phyloP scores from a whole-genome alignment of 2,329 filamentous ascomycete species.

The Colletotrichum navitas region DNA sequence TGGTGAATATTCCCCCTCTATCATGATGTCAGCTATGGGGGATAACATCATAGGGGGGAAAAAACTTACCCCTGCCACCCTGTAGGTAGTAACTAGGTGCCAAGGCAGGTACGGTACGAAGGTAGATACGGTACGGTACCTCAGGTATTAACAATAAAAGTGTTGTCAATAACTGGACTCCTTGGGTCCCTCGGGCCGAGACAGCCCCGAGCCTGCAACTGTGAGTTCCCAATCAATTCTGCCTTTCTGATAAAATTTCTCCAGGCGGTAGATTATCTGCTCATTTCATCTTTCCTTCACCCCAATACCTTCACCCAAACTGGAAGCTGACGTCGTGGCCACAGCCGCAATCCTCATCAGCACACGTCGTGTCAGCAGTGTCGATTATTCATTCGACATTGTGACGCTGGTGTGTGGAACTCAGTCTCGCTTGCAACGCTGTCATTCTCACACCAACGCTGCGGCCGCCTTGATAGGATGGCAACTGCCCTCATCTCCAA shows the following conservation, averaged over 20 bases:
- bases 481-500: neutral
- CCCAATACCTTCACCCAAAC: constrained; percentile 2
- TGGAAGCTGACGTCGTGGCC: constrained; percentile 5
- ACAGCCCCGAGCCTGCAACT: constrained; percentile 22
- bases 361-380: neutral
- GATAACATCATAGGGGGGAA: no score
- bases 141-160: no score
- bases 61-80: no score
- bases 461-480: neutral
- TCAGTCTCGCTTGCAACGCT: neutral
- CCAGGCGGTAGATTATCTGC: neutral
- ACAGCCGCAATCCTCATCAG: constrained; percentile 1
- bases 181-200: constrained; percentile 30
- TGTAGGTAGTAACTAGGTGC: no score
- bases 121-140: no score
- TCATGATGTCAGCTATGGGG: no score
- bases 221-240: neutral
- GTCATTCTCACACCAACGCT: constrained; percentile 21
- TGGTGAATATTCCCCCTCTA: no score
- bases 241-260: constrained; percentile 18
- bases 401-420: neutral
- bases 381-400: neutral
- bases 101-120: no score
- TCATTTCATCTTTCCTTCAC: neutral
- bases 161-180: no score